Base-by-base conservation (phyloP, 179 eudicot species). In the Nepenthes alata region DNA sequence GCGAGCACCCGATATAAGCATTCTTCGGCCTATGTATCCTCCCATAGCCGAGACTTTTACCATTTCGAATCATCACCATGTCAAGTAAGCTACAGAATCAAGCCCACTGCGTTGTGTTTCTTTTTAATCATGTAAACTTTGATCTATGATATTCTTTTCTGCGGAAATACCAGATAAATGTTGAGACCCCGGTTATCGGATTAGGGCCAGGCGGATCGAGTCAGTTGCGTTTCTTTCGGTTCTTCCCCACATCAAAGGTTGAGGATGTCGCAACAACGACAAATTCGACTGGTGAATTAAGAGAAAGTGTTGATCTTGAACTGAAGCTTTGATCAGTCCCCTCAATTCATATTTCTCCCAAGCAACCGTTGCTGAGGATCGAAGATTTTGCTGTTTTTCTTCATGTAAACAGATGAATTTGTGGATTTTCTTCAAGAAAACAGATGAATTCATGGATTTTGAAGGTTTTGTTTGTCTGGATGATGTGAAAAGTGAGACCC, bases 231-330 rank as follows among this genome's bases (percentile, higher is more conserved):
- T 68, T 74, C 59, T 72, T 71, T 34, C 71, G 69, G 55, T 80
- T 80, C 61, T 73, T 85, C 25, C 83, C 85, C 6, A 1, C 72
- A 3, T 57, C 70, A 37, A 67, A 65, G 67, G 16, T 38, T 51
- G 66, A 61, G 57, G 35, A 35, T 12, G 59, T 67, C 36, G 10
- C 35, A 60, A 45, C 63, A 41, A 6, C 66, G 38, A 38, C 70
- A 16, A 38, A 5, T 37, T 48, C 14, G 7, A 41, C 59, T 54
- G 57, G 59, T 52, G 80, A 80, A 34, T 69, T 58, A 55, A 75
- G 72, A 51, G 83, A 67, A 62, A 72, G 50, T 15, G 66, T 88
- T 72, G 89, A 88, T 82, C 89, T 88, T 15, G 71, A 69, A 66
- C 74, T 88, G 36, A 78, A 72, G 76, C 75, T 88, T 48, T 88